These are phyloP conservation scores for Trichoderma asperelloides DNA, from an alignment of 495 filamentous ascomycete genomes.

Conservation along the genomic window DNA sequence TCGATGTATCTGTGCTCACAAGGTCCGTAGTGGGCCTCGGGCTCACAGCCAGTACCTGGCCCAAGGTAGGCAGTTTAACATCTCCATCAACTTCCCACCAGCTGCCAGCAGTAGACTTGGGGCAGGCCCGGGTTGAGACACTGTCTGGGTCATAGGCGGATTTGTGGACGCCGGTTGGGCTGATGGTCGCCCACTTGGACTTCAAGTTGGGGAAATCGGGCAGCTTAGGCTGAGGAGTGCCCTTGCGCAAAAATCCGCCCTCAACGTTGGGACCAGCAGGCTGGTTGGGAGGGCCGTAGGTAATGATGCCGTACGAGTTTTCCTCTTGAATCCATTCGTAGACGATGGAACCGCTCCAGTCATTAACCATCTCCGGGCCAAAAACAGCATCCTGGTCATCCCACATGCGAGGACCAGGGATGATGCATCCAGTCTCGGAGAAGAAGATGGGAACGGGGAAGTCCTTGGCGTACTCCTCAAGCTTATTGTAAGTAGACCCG, in stretches of 20 bases:
- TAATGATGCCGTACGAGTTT: conserved; percentile 79
- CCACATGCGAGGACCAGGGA: conserved; percentile 58
- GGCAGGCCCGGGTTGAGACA: conserved; percentile 60
- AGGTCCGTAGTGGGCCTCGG: neutral
- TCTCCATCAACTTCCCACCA: conserved; percentile 62
- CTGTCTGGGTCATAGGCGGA: conserved; percentile 50
- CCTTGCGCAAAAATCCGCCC: conserved; percentile 56
- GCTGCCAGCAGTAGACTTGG: conserved; percentile 53
- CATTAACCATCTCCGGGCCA: conserved; percentile 52
- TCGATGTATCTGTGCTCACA: neutral
- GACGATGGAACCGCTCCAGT: conserved; percentile 77
- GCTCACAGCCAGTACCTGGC: neutral
- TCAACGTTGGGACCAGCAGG: conserved; percentile 37
- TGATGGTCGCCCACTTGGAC: conserved; percentile 64
- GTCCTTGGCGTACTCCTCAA: conserved; percentile 42
- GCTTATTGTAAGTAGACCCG: conserved; percentile 59
- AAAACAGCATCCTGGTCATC: conserved; percentile 72
- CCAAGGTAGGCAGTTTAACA: conserved; percentile 59
- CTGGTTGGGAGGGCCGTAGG: conserved; percentile 53
- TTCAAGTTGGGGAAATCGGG: conserved; percentile 76
- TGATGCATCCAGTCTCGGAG: conserved; percentile 74
- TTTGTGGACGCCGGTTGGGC: conserved; percentile 55
- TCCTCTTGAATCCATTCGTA: conserved; percentile 88
- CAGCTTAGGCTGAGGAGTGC: conserved; percentile 62
- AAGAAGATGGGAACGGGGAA: conserved; percentile 76